Conservation (phyloP, 1,284 basidiomycete species). For the Tremellales sp. region DNA sequence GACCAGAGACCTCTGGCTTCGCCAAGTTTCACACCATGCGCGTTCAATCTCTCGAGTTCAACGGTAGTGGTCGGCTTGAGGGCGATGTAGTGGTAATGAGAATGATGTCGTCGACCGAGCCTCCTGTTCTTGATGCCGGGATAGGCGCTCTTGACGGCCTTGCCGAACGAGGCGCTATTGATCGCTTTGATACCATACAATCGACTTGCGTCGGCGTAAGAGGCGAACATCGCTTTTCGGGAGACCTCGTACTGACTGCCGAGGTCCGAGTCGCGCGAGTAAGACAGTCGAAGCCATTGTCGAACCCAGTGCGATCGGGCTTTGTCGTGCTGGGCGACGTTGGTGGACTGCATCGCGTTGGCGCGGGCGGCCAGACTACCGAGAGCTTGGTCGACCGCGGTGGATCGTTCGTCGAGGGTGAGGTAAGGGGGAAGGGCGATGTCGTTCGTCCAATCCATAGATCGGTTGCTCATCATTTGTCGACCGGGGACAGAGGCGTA, state of each 20-base stretch:
- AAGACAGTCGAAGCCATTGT: conserved; percentile 39
- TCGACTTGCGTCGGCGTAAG: conserved; percentile 77
- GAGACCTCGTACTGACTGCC: conserved; percentile 50
- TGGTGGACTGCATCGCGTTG: conserved; percentile 5
- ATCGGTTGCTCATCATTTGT: no score
- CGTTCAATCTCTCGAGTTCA: conserved; percentile 83
- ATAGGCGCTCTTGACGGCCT: conserved; percentile 86
- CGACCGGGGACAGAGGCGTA: no score
- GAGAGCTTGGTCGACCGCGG: no score
- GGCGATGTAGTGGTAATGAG: conserved; percentile 46
- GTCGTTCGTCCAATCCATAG: no score
- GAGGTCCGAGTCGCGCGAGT: no score
- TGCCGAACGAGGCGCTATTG: conserved; percentile 89
- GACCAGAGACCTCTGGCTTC: conserved; percentile 23
- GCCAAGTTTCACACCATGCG: no score
- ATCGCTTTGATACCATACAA: conserved; percentile 57
- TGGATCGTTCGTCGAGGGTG: no score
- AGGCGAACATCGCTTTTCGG: conserved; percentile 86
- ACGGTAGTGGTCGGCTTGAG: conserved; percentile 79
- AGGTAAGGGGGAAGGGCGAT: no score
- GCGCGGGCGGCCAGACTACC: not conserved
- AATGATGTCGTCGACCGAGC: conserved; percentile 79
- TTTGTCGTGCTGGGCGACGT: conserved; percentile 33
- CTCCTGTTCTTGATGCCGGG: conserved; percentile 89
- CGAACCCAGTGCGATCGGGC: conserved; percentile 36